Percentiles rank a stretch among this genome's conserved stretches.
These are phyloP conservation scores for Alternaria angustiovoidea DNA, from an alignment of 2,329 filamentous ascomycete genomes.

Conservation along the genomic window DNA sequence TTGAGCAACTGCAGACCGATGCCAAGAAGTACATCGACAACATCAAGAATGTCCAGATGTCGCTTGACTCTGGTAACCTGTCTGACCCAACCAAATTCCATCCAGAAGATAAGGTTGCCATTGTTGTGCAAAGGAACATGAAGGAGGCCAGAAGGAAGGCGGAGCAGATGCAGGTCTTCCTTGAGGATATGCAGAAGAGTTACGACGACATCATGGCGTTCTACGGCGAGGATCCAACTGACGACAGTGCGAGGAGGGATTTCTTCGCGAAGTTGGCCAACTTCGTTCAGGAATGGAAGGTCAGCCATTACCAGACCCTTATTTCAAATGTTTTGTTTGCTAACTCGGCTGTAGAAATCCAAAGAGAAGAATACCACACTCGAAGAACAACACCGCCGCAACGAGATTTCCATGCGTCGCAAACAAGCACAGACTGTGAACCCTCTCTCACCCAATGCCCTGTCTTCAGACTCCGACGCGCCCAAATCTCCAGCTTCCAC, in stretches of 20 bases:
- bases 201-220: constrained; percentile 97
- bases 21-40: constrained; percentile 94
- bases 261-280: constrained; percentile 94
- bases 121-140: constrained; percentile 92
- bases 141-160: constrained; percentile 96
- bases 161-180: constrained; percentile 91
- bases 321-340: neutral
- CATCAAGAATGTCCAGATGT: constrained; percentile 90
- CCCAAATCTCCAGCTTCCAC: constrained; percentile 71
- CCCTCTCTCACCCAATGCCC: constrained; percentile 63
- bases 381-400: constrained; percentile 83
- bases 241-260: constrained; percentile 91
- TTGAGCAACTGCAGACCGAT: constrained; percentile 87
- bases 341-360: constrained; percentile 69
- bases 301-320: constrained; percentile 46
- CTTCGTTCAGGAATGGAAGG: constrained; percentile 93
- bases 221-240: constrained; percentile 90
- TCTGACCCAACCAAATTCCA: constrained; percentile 98
- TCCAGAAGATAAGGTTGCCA: constrained; percentile 91
- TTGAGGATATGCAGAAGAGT: constrained; percentile 89
- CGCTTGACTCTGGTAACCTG: constrained; percentile 90
- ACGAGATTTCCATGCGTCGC: constrained; percentile 91
- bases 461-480: constrained; percentile 54
- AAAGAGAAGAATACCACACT: constrained; percentile 86
- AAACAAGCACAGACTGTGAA: constrained; percentile 64